Conservation (phyloP, 495 filamentous ascomycete species). For the Chaetomium tenue region DNA sequence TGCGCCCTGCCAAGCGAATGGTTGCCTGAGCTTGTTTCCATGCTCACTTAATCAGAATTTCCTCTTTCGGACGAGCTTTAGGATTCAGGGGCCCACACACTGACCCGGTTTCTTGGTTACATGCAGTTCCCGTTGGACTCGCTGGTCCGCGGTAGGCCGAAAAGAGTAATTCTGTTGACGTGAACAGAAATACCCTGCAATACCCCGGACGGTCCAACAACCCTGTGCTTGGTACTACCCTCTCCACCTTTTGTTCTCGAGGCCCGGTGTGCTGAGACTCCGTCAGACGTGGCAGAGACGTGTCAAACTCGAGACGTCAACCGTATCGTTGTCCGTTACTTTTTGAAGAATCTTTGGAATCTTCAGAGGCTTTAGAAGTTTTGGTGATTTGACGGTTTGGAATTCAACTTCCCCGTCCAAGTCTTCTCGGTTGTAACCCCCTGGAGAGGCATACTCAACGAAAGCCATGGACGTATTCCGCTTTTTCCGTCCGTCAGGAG, state of each 20-base stretch:
- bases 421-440: too few species aligned
- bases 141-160: not conserved
- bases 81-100: not conserved
- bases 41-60: constrained; percentile 6
- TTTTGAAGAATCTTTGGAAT: too few species aligned
- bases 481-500: not conserved
- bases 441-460: not conserved
- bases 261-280: not conserved
- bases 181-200: not conserved
- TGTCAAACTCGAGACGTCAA: not conserved
- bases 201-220: too few species aligned
- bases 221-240: too few species aligned
- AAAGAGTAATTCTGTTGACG: not conserved
- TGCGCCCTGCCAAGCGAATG: too few species aligned
- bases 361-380: not conserved
- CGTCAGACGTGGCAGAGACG: not conserved
- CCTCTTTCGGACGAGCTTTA: not conserved
- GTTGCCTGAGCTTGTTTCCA: not conserved
- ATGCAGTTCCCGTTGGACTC: not conserved
- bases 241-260: not conserved
- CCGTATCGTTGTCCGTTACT: too few species aligned
- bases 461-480: constrained; percentile 4
- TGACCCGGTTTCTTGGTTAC: not conserved
- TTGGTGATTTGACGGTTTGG: not conserved
- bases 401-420: not conserved